These are phyloP conservation scores for Colletotrichum cereale DNA, from an alignment of 2,329 filamentous ascomycete genomes.

Conservation along the genomic window DNA sequence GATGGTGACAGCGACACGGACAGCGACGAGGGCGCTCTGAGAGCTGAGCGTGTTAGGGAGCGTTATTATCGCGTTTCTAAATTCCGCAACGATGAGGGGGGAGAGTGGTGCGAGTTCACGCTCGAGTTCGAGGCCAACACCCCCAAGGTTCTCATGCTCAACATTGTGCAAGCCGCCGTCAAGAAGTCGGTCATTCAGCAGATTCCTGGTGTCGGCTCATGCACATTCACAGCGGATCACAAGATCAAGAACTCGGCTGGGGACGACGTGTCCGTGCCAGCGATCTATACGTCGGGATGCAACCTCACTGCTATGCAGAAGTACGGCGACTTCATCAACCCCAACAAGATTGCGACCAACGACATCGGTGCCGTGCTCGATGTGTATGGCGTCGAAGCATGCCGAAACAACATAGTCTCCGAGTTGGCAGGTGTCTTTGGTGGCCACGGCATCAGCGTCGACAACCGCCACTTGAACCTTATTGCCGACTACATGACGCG, in stretches of 20 bases:
- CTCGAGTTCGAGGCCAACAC: constrained; percentile 84
- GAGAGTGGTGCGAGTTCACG: constrained; percentile 82
- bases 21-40: constrained; percentile 53
- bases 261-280: constrained; percentile 61
- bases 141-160: constrained; percentile 93
- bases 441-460: constrained; percentile 91
- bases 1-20: constrained; percentile 55
- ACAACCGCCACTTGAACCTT: constrained; percentile 91
- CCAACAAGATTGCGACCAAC: constrained; percentile 89
- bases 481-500: constrained; percentile 99
- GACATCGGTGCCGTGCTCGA: constrained; percentile 88
- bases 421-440: constrained; percentile 90
- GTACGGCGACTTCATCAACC: constrained; percentile 87
- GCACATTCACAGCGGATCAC: constrained; percentile 74
- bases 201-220: constrained; percentile 81
- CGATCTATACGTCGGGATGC: constrained; percentile 84
- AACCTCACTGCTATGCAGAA: constrained; percentile 93
- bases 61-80: constrained; percentile 75
- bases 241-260: constrained; percentile 63
- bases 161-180: constrained; percentile 85
- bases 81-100: constrained; percentile 85
- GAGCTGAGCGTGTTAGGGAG: constrained; percentile 74
- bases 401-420: constrained; percentile 85
- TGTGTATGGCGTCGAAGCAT: constrained; percentile 94
- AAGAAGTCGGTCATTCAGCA: constrained; percentile 87